Conservation (phyloP, 1,284 basidiomycete species). For the Melampsora abietis-canadensis region DNA sequence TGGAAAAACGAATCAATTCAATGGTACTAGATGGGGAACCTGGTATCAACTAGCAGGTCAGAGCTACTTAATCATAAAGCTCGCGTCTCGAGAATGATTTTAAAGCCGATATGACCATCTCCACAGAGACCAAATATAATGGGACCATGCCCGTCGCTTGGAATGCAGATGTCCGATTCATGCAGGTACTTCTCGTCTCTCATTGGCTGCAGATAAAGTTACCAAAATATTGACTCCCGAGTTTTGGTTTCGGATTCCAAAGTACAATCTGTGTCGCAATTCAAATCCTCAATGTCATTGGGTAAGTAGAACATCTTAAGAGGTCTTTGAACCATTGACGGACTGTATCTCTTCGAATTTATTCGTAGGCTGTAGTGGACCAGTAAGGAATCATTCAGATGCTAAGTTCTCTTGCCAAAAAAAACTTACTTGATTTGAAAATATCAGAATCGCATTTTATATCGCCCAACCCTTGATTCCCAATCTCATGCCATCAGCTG, state of each 20-base stretch:
- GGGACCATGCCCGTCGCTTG: conserved; percentile 1
- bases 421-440: not conserved
- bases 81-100: not conserved
- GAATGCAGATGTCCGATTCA: not conserved
- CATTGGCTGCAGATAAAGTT: not conserved
- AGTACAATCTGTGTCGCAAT: not conserved
- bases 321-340: not conserved
- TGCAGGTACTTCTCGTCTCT: not conserved
- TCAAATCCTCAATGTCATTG: conserved; percentile 9
- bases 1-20: not conserved
- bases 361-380: not conserved
- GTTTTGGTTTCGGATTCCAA: not conserved
- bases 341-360: not conserved
- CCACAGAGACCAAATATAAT: not conserved
- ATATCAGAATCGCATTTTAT: not conserved
- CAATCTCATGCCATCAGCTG: not conserved
- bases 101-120: not conserved
- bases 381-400: not conserved
- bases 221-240: not conserved
- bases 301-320: not conserved
- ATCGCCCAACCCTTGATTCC: not conserved
- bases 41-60: conserved; percentile 4
- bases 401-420: not conserved
- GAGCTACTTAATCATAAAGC: not conserved
- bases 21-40: not conserved